Evolutionary conservation across 2,329 filamentous ascomycete genomes (phyloP).

Genomic region (Colletotrichum neosansevieriae): DNA sequence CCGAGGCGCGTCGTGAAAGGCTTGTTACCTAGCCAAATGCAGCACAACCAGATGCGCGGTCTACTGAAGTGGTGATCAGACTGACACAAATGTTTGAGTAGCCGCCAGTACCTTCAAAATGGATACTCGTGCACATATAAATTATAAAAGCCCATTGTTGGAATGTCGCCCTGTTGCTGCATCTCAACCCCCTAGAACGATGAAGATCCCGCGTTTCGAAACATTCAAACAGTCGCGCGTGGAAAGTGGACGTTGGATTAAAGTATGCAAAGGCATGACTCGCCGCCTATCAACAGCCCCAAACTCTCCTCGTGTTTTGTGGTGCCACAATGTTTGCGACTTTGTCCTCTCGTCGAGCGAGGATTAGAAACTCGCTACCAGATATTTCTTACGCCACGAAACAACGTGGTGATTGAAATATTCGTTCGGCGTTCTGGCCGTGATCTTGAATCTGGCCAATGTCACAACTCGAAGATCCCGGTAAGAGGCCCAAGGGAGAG

Average conservation of each 20-base stretch:
- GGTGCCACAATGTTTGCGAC: not conserved
- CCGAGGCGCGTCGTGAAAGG: no score
- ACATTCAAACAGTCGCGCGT: not conserved
- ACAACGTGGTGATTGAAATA: not conserved
- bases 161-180: no score
- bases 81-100: no score
- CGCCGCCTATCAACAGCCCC: not conserved
- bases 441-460: not conserved
- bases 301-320: not conserved
- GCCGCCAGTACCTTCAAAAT: no score
- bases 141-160: no score
- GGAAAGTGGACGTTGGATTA: not conserved
- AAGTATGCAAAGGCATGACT: slow-evolving; percentile 1
- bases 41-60: not conserved
- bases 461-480: not conserved
- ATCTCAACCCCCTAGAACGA: no score
- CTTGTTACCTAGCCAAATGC: not conserved
- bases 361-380: not conserved
- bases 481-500: slow-evolving; percentile 3
- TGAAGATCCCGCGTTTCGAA: not conserved
- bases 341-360: not conserved
- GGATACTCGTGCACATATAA: no score
- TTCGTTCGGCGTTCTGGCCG: slow-evolving; percentile 6
- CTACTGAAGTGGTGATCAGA: no score
- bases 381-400: not conserved